Base-by-base conservation (phyloP, 805 yeast species). In the Metschnikowia vanudenii region DNA sequence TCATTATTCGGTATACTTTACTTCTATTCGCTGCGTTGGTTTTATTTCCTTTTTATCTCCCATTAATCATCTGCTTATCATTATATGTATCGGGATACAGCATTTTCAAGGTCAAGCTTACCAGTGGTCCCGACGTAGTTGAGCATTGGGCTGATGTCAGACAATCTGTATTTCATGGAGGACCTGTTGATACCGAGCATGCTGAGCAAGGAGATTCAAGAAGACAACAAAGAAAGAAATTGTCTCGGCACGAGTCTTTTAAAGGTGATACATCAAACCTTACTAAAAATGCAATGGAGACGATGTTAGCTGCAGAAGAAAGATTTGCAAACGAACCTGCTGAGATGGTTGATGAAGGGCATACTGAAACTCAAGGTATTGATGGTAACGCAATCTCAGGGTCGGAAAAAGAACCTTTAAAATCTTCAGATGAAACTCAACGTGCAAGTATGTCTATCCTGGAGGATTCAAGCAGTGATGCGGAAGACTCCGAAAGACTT, bases 11-110 rank as follows among this genome's bases (percentile, higher is more conserved):
- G 35, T 41, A 61, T 16, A 36, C 60, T 2, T 47, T 69, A 10
- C 46, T 70, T 7, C 44, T 59, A n/a, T 47, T 55, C 13, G 53
- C 64, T 1, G 60, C 65, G 1, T 31, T 58, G 16, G 53, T 72
- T 10, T 46, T 71, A 14, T 42, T 78, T 5, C 83, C 84, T 0
- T 46, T 78, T 29, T 79, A 82, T 81, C 60, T 79, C 17, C 81
- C 82, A 0, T 43, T 75, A 14, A 70, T 77, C 2, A 52, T 78
- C 19, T 60, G 65, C 17, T 56, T 68, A 1, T 60, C 69, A 14
- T 60, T 71, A 1, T 49, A 68, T 9, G 65, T 69, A 3, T 65
- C 76, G 1, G 56, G 71, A n/a, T 73, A 67, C 52, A 60, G 76
- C 47, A 61, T 68, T 52, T 56, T 74, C 19, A 74, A 68, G 43